Evolutionary conservation across 495 filamentous ascomycete species (phyloP).

Genomic region (Articulospora tetracladia): DNA sequence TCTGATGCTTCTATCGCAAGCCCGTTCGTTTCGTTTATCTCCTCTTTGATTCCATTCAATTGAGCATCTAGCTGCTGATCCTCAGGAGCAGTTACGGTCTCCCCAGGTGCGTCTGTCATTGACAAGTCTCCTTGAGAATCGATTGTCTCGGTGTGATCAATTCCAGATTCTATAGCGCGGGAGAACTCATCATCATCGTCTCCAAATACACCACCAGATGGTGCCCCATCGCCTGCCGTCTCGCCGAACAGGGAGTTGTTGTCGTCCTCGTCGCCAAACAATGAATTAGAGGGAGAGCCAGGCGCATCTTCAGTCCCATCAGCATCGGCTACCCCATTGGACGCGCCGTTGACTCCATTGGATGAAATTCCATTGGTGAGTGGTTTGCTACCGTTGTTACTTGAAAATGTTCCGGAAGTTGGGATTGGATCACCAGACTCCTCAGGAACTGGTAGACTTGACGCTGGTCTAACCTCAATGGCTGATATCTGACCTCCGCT

Average conservation of each 20-base stretch:
- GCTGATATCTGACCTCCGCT: slow-evolving; percentile 82
- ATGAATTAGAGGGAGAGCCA: slow-evolving; percentile 64
- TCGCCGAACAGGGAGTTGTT: slow-evolving; percentile 50
- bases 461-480: slow-evolving; percentile 79
- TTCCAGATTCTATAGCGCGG: slow-evolving; percentile 65
- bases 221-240: slow-evolving; percentile 52
- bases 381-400: slow-evolving; percentile 52
- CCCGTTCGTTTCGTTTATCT: slow-evolving; percentile 42
- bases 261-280: slow-evolving; percentile 64
- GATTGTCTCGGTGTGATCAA: slow-evolving; percentile 41
- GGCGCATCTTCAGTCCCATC: slow-evolving; percentile 36
- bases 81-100: slow-evolving; percentile 1
- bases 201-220: slow-evolving; percentile 57
- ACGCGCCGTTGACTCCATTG: slow-evolving; percentile 43
- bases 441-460: slow-evolving; percentile 67
- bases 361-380: slow-evolving; percentile 43
- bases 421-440: slow-evolving; percentile 56
- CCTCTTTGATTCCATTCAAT: slow-evolving; percentile 32
- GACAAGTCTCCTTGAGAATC: slow-evolving; percentile 35
- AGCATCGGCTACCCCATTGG: slow-evolving; percentile 21
- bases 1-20: slow-evolving; percentile 42
- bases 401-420: slow-evolving; percentile 64
- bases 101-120: slow-evolving; percentile 22
- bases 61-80: not conserved
- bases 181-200: slow-evolving; percentile 89